phyloP scores from a whole-genome alignment of 2,329 filamentous ascomycete genomes.

The Penicillium frequentans region DNA sequence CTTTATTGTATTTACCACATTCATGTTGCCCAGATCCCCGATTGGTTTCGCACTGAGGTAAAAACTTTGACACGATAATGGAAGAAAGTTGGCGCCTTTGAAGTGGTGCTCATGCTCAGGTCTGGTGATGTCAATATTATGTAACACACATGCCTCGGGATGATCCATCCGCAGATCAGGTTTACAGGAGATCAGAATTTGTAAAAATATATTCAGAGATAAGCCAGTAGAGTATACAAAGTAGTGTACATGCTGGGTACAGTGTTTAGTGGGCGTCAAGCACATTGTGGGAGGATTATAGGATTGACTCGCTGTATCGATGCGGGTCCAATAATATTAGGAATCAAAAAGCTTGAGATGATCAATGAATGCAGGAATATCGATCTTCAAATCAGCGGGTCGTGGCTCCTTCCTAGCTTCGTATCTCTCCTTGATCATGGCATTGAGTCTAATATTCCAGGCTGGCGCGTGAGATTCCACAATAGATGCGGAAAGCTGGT shows the following conservation, averaged over 20 bases:
- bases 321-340: not conserved
- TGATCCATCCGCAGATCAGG: not conserved
- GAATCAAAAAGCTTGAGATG: conserved; percentile 3
- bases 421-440: conserved; percentile 12
- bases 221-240: not conserved
- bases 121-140: not conserved
- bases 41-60: not conserved
- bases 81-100: not conserved
- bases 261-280: not conserved
- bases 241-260: not conserved
- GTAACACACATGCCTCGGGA: not conserved
- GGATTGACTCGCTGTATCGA: not conserved
- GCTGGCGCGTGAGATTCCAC: not conserved
- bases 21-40: not conserved
- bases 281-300: not conserved
- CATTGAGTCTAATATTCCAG: conserved; percentile 13
- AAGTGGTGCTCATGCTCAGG: not conserved
- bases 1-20: not conserved
- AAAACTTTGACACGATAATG: not conserved
- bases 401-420: not conserved
- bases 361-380: conserved; percentile 7
- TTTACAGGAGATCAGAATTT: not conserved
- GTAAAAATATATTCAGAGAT: not conserved
- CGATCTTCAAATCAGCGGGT: not conserved
- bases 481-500: conserved; percentile 2